Conservation (phyloP, 2,329 filamentous ascomycete genomes). For the Basipetospora sp. region DNA sequence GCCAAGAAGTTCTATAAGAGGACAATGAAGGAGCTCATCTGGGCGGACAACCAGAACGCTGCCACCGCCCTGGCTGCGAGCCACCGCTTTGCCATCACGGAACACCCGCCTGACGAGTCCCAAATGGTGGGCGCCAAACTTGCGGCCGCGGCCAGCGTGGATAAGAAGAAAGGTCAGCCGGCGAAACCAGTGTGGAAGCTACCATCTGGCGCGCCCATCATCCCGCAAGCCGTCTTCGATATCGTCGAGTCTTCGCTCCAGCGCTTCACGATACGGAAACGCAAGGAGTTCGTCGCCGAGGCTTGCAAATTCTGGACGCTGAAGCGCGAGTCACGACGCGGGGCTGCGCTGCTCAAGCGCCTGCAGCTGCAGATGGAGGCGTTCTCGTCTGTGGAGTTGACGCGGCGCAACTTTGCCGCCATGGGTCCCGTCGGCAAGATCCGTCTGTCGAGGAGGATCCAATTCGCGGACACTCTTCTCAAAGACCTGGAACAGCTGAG, state of each 20-base stretch:
- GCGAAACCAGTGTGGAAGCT: slow-evolving; percentile 72
- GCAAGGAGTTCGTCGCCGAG: slow-evolving; percentile 84
- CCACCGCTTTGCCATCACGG: slow-evolving; percentile 45
- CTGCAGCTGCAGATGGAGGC: slow-evolving; percentile 90
- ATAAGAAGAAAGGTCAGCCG: slow-evolving; percentile 58
- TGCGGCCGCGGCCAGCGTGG: slow-evolving; percentile 54
- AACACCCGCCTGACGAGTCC: slow-evolving; percentile 65
- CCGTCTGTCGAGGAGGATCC: slow-evolving; percentile 65
- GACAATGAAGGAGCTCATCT: slow-evolving; percentile 75
- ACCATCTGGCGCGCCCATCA: slow-evolving; percentile 85
- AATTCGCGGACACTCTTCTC: slow-evolving; percentile 66
- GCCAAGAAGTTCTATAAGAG: slow-evolving; percentile 81
- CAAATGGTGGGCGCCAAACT: slow-evolving; percentile 75
- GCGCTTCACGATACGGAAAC: slow-evolving; percentile 65
- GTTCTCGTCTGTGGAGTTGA: slow-evolving; percentile 95
- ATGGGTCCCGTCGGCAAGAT: slow-evolving; percentile 78
- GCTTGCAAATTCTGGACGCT: slow-evolving; percentile 96
- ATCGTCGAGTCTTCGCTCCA: slow-evolving; percentile 71
- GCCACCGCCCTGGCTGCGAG: slow-evolving; percentile 68
- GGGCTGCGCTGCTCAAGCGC: slow-evolving; percentile 80
- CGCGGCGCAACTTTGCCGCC: slow-evolving; percentile 81
- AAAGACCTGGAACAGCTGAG: slow-evolving; percentile 66
- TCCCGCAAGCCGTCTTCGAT: slow-evolving; percentile 76
- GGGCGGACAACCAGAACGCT: slow-evolving; percentile 79
- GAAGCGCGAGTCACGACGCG: slow-evolving; percentile 82